phyloP scores from a whole-genome alignment of 2,329 filamentous ascomycete species.

The Xylariales sp. region DNA sequence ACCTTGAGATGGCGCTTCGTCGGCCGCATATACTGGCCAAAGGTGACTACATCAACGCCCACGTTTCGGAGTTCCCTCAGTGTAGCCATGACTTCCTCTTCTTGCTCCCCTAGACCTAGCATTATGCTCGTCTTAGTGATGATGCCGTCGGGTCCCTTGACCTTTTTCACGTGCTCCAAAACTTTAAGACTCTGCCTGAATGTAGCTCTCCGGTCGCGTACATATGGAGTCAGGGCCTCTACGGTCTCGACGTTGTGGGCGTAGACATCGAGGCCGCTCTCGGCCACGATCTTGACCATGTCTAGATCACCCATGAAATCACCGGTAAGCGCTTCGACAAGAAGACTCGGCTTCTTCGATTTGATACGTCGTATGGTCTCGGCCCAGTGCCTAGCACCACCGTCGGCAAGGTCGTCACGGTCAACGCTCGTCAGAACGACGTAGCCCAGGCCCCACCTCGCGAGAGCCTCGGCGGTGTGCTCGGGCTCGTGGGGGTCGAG shows the following conservation, averaged over 20 bases:
- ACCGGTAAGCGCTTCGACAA: conserved; percentile 87
- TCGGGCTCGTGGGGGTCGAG: conserved; percentile 97
- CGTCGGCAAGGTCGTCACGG: conserved; percentile 89
- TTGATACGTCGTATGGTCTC: conserved; percentile 97
- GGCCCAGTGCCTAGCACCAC: conserved; percentile 88
- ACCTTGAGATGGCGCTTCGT: conserved; percentile 98
- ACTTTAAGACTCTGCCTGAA: conserved; percentile 88
- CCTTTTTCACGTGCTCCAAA: conserved; percentile 82
- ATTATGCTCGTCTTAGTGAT: conserved; percentile 99
- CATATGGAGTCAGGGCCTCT: conserved; percentile 87
- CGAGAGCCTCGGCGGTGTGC: conserved; percentile 92
- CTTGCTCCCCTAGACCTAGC: conserved; percentile 93
- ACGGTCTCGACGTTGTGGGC: conserved; percentile 98
- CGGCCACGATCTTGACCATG: conserved; percentile 86
- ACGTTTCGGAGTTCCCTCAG: conserved; percentile 82
- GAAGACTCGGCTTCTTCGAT: conserved; percentile 78
- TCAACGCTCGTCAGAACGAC: conserved; percentile 95
- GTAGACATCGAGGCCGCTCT: conserved; percentile 92
- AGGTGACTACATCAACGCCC: conserved; percentile 93
- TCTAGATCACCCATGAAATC: conserved; percentile 88
- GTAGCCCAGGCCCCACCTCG: conserved; percentile 93
- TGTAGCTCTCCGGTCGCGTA: conserved; percentile 88
- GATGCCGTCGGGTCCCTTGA: conserved; percentile 64
- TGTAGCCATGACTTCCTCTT: conserved; percentile 84
- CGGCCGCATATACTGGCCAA: conserved; percentile 99